Percentiles rank a stretch among this genome's conserved stretches.
Evolutionary conservation across 2,329 filamentous ascomycete species (phyloP).

Genomic region (Orbilia ellipsospora): DNA sequence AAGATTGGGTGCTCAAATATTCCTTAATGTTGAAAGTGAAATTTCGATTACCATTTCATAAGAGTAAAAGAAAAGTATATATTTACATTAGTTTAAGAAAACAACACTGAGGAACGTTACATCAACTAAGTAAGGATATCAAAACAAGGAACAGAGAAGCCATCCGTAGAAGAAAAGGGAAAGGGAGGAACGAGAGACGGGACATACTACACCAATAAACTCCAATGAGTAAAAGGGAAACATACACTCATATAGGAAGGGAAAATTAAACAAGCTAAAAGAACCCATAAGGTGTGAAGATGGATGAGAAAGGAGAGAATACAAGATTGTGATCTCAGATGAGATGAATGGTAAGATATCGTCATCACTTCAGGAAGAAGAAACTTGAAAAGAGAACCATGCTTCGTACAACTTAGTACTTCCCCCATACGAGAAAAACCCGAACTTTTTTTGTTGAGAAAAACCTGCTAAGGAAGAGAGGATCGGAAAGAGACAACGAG

Average conservation of each 20-base stretch:
- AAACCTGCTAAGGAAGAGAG: background rate
- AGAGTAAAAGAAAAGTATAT: constrained; percentile 7
- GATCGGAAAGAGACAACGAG: background rate
- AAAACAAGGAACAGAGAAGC: constrained; percentile 23
- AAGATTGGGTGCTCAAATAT: too few relatives aligned
- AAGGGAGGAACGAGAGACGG: constrained; percentile 12
- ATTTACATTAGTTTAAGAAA: constrained; percentile 31
- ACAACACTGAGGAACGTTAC: background rate
- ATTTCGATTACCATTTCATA: background rate
- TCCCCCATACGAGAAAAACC: constrained; percentile 14
- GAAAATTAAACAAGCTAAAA: constrained; percentile 19
- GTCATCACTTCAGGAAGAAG: constrained; percentile 13
- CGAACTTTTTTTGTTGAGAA: constrained; percentile 17
- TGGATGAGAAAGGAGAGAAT: background rate
- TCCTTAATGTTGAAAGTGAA: background rate
- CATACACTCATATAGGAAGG: constrained; percentile 32
- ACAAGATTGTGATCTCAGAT: background rate
- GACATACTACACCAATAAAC: constrained; percentile 54
- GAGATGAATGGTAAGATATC: constrained; percentile 11
- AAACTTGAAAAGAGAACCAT: constrained; percentile 31
- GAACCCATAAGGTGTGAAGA: background rate
- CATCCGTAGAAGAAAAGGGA: constrained; percentile 31
- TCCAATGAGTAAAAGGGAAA: constrained; percentile 47
- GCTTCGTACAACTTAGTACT: constrained; percentile 16
- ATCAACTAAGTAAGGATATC: constrained; percentile 25